Conservation (phyloP, 2,329 filamentous ascomycete species). For the Exophiala mesophila region DNA sequence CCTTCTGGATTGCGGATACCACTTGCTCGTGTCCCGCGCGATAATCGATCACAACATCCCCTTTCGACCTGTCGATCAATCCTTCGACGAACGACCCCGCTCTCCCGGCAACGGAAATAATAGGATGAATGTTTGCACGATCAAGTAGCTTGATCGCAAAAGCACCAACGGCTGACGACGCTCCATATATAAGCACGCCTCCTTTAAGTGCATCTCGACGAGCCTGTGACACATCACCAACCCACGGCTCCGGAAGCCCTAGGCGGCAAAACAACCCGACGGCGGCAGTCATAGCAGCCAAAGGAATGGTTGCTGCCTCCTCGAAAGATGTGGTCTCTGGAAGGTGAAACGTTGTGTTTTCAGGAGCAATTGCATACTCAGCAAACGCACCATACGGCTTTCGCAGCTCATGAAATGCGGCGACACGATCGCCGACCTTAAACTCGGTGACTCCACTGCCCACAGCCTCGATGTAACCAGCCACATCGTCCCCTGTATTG, state of each 20-base stretch:
- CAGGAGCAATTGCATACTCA: conserved; percentile 52
- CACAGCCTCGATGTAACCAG: conserved; percentile 47
- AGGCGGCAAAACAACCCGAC: conserved; percentile 13
- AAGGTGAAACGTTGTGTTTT: conserved; percentile 52
- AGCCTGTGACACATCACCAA: conserved; percentile 18
- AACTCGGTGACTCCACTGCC: conserved; percentile 51
- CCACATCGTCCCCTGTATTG: conserved; percentile 54
- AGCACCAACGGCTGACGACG: conserved; percentile 52
- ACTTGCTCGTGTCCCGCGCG: conserved; percentile 51
- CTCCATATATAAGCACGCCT: conserved; percentile 47
- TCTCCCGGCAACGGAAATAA: conserved; percentile 56
- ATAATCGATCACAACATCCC: conserved; percentile 58
- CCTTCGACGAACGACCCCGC: conserved; percentile 48
- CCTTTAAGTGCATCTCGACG: conserved; percentile 27
- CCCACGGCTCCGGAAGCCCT: conserved; percentile 18
- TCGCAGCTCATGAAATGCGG: conserved; percentile 46
- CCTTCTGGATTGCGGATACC: too few species aligned
- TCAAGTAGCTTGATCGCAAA: conserved; percentile 55
- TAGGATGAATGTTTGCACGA: conserved; percentile 54
- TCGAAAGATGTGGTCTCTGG: conserved; percentile 49
- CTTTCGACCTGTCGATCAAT: conserved; percentile 49
- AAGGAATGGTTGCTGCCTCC: conserved; percentile 30
- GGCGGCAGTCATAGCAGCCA: conserved; percentile 17
- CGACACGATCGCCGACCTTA: conserved; percentile 52
- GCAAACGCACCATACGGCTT: conserved; percentile 50